phyloP scores from a whole-genome alignment of 176 grass and related monocot species.

The Tillandsia fasciculata region DNA sequence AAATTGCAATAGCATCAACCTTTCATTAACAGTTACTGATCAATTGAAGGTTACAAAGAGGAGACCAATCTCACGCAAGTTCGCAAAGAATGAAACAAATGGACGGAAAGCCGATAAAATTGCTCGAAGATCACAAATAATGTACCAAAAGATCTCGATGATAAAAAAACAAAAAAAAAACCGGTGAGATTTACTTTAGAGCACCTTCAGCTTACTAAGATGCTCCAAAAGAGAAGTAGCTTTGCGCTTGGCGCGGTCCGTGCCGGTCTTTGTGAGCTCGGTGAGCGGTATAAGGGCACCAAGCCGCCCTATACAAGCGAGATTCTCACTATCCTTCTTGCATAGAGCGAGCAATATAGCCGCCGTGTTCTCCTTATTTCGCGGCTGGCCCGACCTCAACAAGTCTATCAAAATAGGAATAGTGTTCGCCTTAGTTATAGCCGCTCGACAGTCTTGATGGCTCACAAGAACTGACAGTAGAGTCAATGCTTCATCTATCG shows the following conservation, averaged over 20 bases:
- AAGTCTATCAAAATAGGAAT: slow-evolving; percentile 83
- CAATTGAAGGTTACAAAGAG: too few relatives aligned
- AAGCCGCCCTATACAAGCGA: slow-evolving; percentile 71
- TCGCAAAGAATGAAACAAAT: too few relatives aligned
- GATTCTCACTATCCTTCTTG: slow-evolving; percentile 89
- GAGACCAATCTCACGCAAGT: too few relatives aligned
- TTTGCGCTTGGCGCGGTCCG: slow-evolving; percentile 94
- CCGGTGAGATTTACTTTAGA: slow-evolving; percentile 20
- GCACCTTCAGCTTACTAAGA: slow-evolving; percentile 78
- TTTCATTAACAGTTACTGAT: too few relatives aligned
- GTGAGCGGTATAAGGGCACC: slow-evolving; percentile 83
- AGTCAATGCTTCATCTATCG: slow-evolving; percentile 70
- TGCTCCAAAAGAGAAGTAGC: slow-evolving; percentile 85
- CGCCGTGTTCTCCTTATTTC: slow-evolving; percentile 86
- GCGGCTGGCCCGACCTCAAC: slow-evolving; percentile 61
- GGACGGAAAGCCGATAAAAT: too few relatives aligned
- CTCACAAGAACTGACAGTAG: slow-evolving; percentile 86
- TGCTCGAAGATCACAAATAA: too few relatives aligned
- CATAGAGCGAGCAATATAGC: slow-evolving; percentile 92
- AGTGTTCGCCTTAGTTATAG: slow-evolving; percentile 67
- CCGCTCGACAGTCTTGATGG: slow-evolving; percentile 79
- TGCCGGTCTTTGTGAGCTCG: slow-evolving; percentile 73
- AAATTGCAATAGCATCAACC: too few relatives aligned
- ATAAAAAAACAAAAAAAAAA: too few relatives aligned
- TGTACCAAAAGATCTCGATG: too few relatives aligned